These are phyloP conservation scores for Strombidium stylifer DNA, from an alignment of 73 alveolate species.

Conservation along the genomic window DNA sequence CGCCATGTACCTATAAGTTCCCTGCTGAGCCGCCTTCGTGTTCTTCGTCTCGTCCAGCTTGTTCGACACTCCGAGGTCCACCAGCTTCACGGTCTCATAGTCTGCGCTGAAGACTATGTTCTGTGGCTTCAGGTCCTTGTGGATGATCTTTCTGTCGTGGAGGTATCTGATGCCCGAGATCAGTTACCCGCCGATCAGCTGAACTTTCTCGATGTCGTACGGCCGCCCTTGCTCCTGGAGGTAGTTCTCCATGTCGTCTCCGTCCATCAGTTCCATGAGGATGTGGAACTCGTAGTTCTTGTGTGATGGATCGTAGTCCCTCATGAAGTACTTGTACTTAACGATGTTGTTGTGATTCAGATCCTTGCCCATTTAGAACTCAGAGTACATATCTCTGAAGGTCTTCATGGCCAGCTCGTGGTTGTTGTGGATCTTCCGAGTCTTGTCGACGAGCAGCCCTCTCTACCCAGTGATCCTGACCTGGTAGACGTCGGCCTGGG, in stretches of 20 bases:
- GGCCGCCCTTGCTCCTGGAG: not conserved
- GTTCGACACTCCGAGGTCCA: conserved; percentile 26
- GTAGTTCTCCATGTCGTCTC: conserved; percentile 14
- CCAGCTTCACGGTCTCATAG: not conserved
- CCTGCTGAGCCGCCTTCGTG: not conserved
- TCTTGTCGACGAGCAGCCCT: not conserved
- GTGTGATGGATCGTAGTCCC: not conserved
- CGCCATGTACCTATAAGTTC: conserved; percentile 32
- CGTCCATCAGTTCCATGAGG: conserved; percentile 11
- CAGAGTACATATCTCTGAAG: not conserved
- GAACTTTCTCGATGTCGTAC: not conserved
- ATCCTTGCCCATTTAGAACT: conserved; percentile 19
- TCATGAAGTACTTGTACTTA: conserved; percentile 4
- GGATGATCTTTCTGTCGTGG: conserved; percentile 14
- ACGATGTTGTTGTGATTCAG: conserved; percentile 10
- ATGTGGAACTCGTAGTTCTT: conserved; percentile 1
- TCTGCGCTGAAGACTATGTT: conserved; percentile 9
- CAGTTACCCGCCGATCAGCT: not conserved
- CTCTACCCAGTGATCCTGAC: not conserved
- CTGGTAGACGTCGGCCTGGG: conserved; percentile 19
- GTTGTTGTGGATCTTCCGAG: conserved; percentile 5
- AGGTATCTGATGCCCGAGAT: conserved; percentile 4
- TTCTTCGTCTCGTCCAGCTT: not conserved
- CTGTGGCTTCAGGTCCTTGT: conserved; percentile 26
- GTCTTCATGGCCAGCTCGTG: not conserved